Conservation (phyloP, 495 filamentous ascomycete species). For the Geoglossum glabrum region DNA sequence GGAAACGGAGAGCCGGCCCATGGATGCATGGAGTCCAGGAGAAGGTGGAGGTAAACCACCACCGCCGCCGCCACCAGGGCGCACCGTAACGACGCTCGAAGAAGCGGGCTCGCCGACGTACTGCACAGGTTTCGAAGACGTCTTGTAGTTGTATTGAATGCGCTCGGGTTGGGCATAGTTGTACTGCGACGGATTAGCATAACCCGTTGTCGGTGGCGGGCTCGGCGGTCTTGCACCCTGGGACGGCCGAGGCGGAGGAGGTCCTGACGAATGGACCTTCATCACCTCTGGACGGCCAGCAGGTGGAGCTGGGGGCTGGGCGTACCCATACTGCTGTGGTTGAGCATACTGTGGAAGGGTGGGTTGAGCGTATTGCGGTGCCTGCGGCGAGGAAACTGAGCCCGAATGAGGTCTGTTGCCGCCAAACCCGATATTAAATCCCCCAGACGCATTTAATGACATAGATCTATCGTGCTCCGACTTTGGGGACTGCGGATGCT, state of each 20-base stretch:
- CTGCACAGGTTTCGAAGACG: neutral
- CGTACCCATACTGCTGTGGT: conserved; percentile 10
- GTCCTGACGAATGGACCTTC: neutral
- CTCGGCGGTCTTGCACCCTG: neutral
- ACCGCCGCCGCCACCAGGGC: conserved; percentile 2
- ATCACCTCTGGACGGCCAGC: neutral
- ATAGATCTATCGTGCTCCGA: conserved; percentile 8
- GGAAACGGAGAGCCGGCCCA: conserved; percentile 21
- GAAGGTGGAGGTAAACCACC: conserved; percentile 10
- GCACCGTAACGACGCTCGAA: conserved; percentile 2
- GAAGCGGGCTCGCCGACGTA: neutral
- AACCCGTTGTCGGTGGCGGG: neutral
- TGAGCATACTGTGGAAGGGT: conserved; percentile 1
- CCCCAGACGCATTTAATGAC: conserved; percentile 16
- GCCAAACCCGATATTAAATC: conserved; percentile 10
- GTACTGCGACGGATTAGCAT: conserved; percentile 1
- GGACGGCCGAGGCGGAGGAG: neutral
- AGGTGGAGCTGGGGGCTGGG: conserved; percentile 5
- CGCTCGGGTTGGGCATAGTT: conserved; percentile 4
- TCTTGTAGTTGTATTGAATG: conserved; percentile 3
- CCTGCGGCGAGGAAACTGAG: conserved; percentile 5
- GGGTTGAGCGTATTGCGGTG: conserved; percentile 12
- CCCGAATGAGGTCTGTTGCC: neutral
- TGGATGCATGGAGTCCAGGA: conserved; percentile 26
- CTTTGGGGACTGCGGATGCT: neutral